Percentiles rank a stretch among this genome's conserved stretches.
Evolutionary conservation across 2,329 filamentous ascomycete genomes (phyloP).

Genomic region (Acrocalymma vagum): DNA sequence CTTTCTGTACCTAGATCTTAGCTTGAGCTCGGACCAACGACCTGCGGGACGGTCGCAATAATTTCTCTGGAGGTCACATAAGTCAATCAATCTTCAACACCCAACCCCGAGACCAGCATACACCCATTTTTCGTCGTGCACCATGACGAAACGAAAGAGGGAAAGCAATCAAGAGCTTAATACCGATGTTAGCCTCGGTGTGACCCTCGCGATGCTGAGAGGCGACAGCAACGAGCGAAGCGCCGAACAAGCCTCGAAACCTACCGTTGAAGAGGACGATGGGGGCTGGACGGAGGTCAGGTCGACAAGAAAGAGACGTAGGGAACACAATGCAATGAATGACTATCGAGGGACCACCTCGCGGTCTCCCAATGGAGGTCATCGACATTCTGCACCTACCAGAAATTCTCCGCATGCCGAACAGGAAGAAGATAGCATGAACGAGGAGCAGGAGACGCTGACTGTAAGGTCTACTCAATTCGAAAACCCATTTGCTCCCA

Average conservation of each 20-base stretch:
- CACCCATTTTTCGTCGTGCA: too few species aligned
- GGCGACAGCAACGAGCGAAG: constrained; percentile 25
- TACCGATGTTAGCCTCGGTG: constrained; percentile 37
- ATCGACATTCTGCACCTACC: constrained; percentile 8
- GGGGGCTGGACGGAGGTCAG: constrained; percentile 41
- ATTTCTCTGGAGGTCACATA: too few species aligned
- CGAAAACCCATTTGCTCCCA: constrained; percentile 25
- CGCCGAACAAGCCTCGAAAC: constrained; percentile 15
- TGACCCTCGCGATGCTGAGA: constrained; percentile 37
- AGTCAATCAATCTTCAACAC: too few species aligned
- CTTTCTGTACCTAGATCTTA: too few species aligned
- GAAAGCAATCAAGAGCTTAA: constrained; percentile 20
- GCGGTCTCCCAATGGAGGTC: constrained; percentile 5
- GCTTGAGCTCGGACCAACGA: too few species aligned
- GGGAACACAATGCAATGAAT: constrained; percentile 16
- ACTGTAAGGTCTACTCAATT: constrained; percentile 1
- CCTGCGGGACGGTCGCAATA: too few species aligned
- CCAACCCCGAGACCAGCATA: too few species aligned
- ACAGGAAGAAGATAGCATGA: background rate
- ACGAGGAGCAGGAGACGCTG: constrained; percentile 3
- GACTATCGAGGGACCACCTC: constrained; percentile 13
- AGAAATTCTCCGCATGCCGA: constrained; percentile 1
- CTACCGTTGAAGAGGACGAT: constrained; percentile 20
- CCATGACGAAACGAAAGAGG: constrained; percentile 44
- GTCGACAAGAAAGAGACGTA: constrained; percentile 31